phyloP scores from a whole-genome alignment of 768 basidiomycete genomes.

The Lentinula raphanica region DNA sequence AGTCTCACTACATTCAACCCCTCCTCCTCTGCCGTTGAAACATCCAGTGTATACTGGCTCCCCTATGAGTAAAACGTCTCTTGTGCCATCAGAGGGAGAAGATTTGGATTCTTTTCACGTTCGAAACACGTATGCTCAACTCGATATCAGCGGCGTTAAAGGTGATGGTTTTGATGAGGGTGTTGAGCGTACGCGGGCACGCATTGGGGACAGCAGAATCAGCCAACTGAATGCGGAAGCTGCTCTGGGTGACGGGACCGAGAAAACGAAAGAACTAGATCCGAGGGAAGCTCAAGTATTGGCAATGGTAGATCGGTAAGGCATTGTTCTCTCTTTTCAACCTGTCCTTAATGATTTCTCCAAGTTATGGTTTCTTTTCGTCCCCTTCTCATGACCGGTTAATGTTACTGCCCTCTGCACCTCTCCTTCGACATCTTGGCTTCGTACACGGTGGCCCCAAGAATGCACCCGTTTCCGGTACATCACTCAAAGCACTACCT shows the following conservation, averaged over 20 bases:
- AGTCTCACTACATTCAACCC: slow-evolving; percentile 12
- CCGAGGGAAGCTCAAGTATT: slow-evolving; percentile 72
- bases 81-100: slow-evolving; percentile 72
- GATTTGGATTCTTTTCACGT: slow-evolving; percentile 81
- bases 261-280: slow-evolving; percentile 63
- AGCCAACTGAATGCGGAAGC: slow-evolving; percentile 57
- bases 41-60: slow-evolving; percentile 26
- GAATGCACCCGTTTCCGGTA: slow-evolving; percentile 39
- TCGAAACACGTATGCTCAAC: slow-evolving; percentile 79
- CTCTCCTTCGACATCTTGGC: slow-evolving; percentile 55
- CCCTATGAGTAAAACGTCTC: slow-evolving; percentile 50
- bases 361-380: slow-evolving; percentile 89
- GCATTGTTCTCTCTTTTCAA: slow-evolving; percentile 7
- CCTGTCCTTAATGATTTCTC: background rate
- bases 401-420: slow-evolving; percentile 58
- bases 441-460: slow-evolving; percentile 40
- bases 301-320: slow-evolving; percentile 82
- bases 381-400: slow-evolving; percentile 80
- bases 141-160: slow-evolving; percentile 87
- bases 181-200: slow-evolving; percentile 84
- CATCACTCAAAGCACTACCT: slow-evolving; percentile 43
- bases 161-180: slow-evolving; percentile 95
- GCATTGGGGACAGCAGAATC: slow-evolving; percentile 47
- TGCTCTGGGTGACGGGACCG: slow-evolving; percentile 49
- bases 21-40: slow-evolving; percentile 30